These are phyloP conservation scores for Zea luxurians DNA, from an alignment of 176 grass and related monocot species.

Conservation along the genomic window DNA sequence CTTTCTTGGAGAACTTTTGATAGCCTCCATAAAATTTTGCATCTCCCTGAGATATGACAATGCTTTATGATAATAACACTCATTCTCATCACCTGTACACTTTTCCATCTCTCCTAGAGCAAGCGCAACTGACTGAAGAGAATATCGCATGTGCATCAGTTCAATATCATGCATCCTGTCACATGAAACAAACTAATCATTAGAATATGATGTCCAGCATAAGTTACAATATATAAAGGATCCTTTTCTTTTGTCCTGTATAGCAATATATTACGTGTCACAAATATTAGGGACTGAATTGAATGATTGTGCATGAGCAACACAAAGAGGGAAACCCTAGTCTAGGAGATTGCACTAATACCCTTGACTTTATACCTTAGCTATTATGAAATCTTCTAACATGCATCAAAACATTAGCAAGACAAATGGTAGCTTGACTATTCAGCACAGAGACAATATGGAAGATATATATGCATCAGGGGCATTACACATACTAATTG, in stretches of 20 bases:
- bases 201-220: slow-evolving; percentile 23
- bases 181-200: slow-evolving; percentile 35
- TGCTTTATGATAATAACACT: slow-evolving; percentile 63
- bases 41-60: slow-evolving; percentile 74
- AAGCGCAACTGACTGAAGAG: slow-evolving; percentile 77
- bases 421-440: slow-evolving; percentile 1
- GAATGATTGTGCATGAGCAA: background rate
- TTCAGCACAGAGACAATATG: slow-evolving; percentile 7
- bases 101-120: slow-evolving; percentile 82
- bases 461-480: slow-evolving; percentile 28
- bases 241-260: background rate
- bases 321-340: background rate
- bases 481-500: slow-evolving; percentile 18
- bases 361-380: background rate
- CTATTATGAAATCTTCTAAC: slow-evolving; percentile 23
- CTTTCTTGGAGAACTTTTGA: slow-evolving; percentile 77
- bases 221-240: slow-evolving; percentile 12
- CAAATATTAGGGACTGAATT: background rate
- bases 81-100: slow-evolving; percentile 46
- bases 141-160: slow-evolving; percentile 91
- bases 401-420: slow-evolving; percentile 8
- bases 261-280: background rate
- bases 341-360: background rate
- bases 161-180: slow-evolving; percentile 87
- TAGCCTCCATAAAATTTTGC: slow-evolving; percentile 85